phyloP scores from a whole-genome alignment of 2,329 filamentous ascomycete species.

The Neonectria faginata region DNA sequence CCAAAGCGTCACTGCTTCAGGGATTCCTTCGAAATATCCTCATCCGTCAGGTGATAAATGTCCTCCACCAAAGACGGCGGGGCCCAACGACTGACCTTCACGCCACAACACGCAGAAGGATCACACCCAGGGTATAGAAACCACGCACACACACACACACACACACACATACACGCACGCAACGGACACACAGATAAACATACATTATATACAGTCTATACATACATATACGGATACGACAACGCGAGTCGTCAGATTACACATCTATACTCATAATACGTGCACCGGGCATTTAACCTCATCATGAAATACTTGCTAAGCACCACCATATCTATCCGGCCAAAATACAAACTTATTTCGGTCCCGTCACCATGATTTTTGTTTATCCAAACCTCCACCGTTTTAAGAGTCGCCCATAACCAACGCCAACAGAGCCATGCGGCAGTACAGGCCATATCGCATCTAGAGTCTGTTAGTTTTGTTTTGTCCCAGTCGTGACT shows the following conservation, averaged over 20 bases:
- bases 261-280: constrained; percentile 46
- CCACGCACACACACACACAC: constrained; percentile 27
- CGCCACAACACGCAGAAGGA: constrained; percentile 10
- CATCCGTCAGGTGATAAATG: neutral
- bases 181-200: constrained; percentile 39
- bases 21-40: neutral
- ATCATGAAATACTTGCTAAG: constrained; percentile 47
- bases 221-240: constrained; percentile 42
- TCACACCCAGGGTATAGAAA: constrained; percentile 11
- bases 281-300: constrained; percentile 38
- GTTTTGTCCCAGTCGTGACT: neutral
- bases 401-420: constrained; percentile 71
- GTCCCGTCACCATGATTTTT: constrained; percentile 35
- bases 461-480: constrained; percentile 69
- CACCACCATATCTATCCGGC: constrained; percentile 46
- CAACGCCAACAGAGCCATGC: constrained; percentile 95
- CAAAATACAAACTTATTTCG: constrained; percentile 39
- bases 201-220: constrained; percentile 35
- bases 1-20: neutral
- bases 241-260: constrained; percentile 44
- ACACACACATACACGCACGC: constrained; percentile 27
- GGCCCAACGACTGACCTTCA: constrained; percentile 8
- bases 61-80: neutral
- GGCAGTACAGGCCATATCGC: constrained; percentile 96
- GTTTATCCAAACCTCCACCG: constrained; percentile 26